Conservation (phyloP, 2,329 filamentous ascomycete genomes). For the Xylariaceae sp. region DNA sequence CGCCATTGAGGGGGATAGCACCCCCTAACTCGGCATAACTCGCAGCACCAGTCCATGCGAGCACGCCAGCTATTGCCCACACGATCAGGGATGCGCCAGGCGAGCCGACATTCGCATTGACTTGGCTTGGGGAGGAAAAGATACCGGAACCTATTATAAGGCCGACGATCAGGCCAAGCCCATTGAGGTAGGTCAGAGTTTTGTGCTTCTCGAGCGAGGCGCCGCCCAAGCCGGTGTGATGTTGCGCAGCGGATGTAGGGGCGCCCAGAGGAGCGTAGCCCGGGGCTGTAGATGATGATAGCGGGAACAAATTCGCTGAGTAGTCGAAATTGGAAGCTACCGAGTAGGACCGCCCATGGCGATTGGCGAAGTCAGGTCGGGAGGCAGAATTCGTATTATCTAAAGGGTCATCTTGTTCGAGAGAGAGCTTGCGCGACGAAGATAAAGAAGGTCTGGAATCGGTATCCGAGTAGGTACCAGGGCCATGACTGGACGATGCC, state of each 20-base stretch:
- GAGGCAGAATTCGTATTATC: conserved; percentile 54
- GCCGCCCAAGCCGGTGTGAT: conserved; percentile 57
- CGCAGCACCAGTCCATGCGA: conserved; percentile 93
- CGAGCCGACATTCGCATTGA: conserved; percentile 87
- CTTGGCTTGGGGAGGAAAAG: conserved; percentile 89
- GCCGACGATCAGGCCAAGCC: conserved; percentile 83
- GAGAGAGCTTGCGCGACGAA: conserved; percentile 86
- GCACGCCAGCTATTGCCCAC: conserved; percentile 83
- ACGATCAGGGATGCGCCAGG: conserved; percentile 87
- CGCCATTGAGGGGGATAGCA: conserved; percentile 92
- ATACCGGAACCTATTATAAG: conserved; percentile 96
- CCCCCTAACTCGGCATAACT: conserved; percentile 95
- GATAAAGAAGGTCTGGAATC: conserved; percentile 81
- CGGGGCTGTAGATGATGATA: conserved; percentile 72
- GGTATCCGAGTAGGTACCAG: conserved; percentile 58
- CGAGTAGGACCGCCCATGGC: conserved; percentile 71
- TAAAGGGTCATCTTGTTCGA: conserved; percentile 81
- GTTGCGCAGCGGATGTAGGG: conserved; percentile 53
- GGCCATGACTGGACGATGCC: conserved; percentile 71
- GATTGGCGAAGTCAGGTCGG: conserved; percentile 33
- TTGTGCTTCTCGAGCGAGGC: conserved; percentile 92
- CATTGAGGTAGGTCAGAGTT: conserved; percentile 91
- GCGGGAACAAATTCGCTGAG: conserved; percentile 83
- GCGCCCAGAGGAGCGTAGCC: conserved; percentile 82
- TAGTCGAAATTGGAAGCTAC: conserved; percentile 95